These are phyloP conservation scores for Metarhizium brunneum DNA, from an alignment of 2,329 filamentous ascomycete species.

Conservation along the genomic window DNA sequence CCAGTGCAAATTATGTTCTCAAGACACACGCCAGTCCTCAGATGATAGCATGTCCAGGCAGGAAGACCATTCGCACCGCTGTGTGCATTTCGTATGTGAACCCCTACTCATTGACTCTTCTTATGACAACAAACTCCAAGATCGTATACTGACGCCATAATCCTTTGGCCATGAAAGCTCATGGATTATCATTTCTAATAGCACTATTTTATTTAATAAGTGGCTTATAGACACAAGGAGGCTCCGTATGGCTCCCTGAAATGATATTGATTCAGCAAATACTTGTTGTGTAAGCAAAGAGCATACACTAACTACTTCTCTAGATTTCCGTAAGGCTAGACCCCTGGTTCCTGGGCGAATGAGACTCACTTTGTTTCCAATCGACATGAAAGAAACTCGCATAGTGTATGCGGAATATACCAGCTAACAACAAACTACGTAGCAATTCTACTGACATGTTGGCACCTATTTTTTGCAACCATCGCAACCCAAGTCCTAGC, in stretches of 20 bases:
- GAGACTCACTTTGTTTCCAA: too few relatives aligned
- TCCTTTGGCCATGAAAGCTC: conserved; percentile 27
- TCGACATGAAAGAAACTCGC: background rate
- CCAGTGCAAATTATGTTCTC: background rate
- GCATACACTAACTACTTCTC: background rate
- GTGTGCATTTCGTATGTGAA: background rate
- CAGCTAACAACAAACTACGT: conserved; percentile 12
- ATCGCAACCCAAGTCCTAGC: conserved; percentile 57
- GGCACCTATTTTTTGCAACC: conserved; percentile 59
- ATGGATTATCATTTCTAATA: conserved; percentile 80
- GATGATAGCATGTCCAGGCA: background rate
- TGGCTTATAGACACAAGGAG: conserved; percentile 57
- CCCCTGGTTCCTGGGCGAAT: too few relatives aligned
- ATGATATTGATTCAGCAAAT: too few relatives aligned
- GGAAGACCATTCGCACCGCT: background rate
- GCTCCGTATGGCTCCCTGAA: conserved; percentile 9
- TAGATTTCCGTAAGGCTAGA: conserved; percentile 2
- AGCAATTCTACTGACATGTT: conserved; percentile 53
- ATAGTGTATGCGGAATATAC: background rate
- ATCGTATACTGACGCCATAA: background rate
- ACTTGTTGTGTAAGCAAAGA: background rate
- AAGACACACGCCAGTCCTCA: background rate
- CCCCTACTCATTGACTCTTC: background rate
- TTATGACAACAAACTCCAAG: background rate
- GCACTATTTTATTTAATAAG: conserved; percentile 88